Evolutionary conservation across 2,329 filamentous ascomycete genomes (phyloP).

Genomic region (Dactylonectria estremocensis): DNA sequence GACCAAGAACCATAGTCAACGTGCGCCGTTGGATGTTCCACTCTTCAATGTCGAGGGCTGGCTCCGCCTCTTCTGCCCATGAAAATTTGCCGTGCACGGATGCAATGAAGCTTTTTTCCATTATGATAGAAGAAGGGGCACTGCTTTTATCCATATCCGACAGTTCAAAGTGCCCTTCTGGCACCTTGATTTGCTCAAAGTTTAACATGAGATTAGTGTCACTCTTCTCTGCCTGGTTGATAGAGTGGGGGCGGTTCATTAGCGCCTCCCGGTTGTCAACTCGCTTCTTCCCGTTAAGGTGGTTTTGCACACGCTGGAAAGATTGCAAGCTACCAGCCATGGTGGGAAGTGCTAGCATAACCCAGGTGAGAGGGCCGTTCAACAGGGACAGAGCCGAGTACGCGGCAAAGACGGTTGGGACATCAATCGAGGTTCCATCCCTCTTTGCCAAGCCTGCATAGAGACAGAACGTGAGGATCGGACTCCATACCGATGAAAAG

Average conservation of each 20-base stretch:
- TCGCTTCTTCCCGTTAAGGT: slow-evolving; percentile 41
- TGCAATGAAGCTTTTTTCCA: slow-evolving; percentile 10
- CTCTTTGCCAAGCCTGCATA: slow-evolving; percentile 35
- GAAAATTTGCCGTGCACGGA: slow-evolving; percentile 16
- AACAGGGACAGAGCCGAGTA: slow-evolving; percentile 43
- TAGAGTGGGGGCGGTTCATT: slow-evolving; percentile 7
- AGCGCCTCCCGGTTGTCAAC: slow-evolving; percentile 30
- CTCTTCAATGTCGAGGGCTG: slow-evolving; percentile 19
- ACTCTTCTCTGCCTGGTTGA: slow-evolving; percentile 10
- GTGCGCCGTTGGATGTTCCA: slow-evolving; percentile 29
- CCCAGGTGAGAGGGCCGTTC: slow-evolving; percentile 36
- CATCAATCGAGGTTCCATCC: slow-evolving; percentile 17
- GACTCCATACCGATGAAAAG: slow-evolving; percentile 37
- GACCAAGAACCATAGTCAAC: slow-evolving; percentile 57
- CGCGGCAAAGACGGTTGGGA: slow-evolving; percentile 40
- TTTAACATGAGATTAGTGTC: slow-evolving; percentile 4
- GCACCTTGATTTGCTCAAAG: background rate
- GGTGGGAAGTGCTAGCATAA: slow-evolving; percentile 42
- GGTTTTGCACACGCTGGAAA: slow-evolving; percentile 47
- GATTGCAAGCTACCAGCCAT: slow-evolving; percentile 39
- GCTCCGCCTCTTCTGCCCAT: slow-evolving; percentile 7
- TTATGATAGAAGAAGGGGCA: background rate
- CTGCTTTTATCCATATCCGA: slow-evolving; percentile 13
- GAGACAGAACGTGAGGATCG: slow-evolving; percentile 41
- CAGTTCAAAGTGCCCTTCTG: slow-evolving; percentile 13